These are phyloP conservation scores for Lanzia echinophila DNA, from an alignment of 2,329 filamentous ascomycete genomes.

Conservation along the genomic window DNA sequence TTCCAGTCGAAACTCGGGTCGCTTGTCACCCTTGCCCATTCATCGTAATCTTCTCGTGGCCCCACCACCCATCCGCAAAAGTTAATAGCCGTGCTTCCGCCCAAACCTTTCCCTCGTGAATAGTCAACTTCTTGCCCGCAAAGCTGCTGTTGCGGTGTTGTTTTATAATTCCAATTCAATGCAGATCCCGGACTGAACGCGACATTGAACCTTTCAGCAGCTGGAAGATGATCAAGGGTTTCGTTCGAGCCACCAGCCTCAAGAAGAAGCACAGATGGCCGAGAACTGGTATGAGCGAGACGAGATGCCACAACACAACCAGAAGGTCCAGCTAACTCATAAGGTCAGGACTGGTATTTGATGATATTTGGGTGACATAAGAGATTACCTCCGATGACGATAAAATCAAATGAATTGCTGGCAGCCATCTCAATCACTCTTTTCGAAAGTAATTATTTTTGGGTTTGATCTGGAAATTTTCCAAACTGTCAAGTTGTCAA, in stretches of 20 bases:
- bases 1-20: constrained; percentile 37
- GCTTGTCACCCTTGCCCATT: constrained; percentile 31
- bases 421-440: background rate
- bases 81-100: constrained; percentile 48
- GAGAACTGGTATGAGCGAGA: constrained; percentile 40
- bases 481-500: background rate
- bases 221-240: constrained; percentile 33
- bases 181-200: constrained; percentile 39
- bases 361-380: background rate
- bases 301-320: constrained; percentile 48
- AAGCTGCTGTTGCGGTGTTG: constrained; percentile 39
- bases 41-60: constrained; percentile 46
- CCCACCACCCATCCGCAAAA: constrained; percentile 39
- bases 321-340: constrained; percentile 34
- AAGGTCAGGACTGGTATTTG: background rate
- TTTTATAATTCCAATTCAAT: constrained; percentile 49
- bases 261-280: constrained; percentile 48
- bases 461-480: too few relatives aligned
- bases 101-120: constrained; percentile 44
- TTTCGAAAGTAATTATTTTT: too few relatives aligned
- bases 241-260: constrained; percentile 49
- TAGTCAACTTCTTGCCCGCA: constrained; percentile 41
- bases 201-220: constrained; percentile 44
- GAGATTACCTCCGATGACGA: background rate
- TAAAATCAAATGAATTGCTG: background rate